Evolutionary conservation across 106 monocot species (phyloP), one percentile per base, ranked within the genome.

Genomic region (Dioscorea alata): DNA sequence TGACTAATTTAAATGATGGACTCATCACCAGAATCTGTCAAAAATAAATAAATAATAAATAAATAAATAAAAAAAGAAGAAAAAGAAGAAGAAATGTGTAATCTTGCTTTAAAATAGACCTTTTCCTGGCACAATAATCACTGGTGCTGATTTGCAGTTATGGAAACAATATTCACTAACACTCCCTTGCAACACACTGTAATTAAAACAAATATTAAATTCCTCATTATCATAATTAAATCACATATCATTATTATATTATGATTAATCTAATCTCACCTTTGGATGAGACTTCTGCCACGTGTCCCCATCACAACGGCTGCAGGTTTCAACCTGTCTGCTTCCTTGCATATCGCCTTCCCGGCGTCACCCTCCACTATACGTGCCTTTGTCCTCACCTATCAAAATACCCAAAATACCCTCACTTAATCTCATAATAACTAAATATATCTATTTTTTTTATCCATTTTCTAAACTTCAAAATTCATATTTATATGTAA

Each of bases 361-460:
- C 90, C 94, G 10, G 87, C 82, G 54, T 94, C 83, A 1, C 94
- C 94, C 73, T 94, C 90, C 4, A 94, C 90, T 19, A 94, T 94
- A 52, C 82, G 71, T 32, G 84, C 90, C 63, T 71, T 68, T 20
- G 94, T 81, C 50, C 57, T 82, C 59, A 90, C 86, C 91, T 91
- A 50, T 4, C 35, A 21, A 58, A 15, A 42, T 42, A 50, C 25
- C 21, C 50, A 67, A 23, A 67, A 16, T 23, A 49, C 19, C 49
- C n/a, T 42, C 42, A 42, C 28, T 28, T 3, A 28, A 1, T 21
- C 19, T n/a, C 28, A 33, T 34, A 66, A 49, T 13, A 48, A 49
- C 19, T 13, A 16, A 66, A 66, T 33, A 49, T n/a, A n/a, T n/a
- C n/a, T n/a, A n/a, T n/a, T 6, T 18, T 13, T 17, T 51, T 51